These are phyloP conservation scores for Mycosphaerella sp. DNA, from an alignment of 2,329 filamentous ascomycete genomes.

Conservation along the genomic window DNA sequence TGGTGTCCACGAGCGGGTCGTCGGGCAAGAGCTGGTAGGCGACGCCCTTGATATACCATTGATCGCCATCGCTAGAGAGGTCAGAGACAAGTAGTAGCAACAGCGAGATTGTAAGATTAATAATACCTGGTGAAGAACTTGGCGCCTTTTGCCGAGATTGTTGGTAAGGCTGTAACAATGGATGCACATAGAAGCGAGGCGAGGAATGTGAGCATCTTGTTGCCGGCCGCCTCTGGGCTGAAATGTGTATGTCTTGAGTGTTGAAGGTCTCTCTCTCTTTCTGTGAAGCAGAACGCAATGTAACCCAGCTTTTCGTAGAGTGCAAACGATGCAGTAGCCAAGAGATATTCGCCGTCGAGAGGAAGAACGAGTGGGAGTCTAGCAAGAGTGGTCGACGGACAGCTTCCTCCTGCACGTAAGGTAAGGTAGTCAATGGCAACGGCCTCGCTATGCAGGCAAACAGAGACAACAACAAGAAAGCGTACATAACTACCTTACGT, in stretches of 20 bases:
- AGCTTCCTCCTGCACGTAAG: not conserved
- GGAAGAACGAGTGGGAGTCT: no score
- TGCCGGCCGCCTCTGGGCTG: not conserved
- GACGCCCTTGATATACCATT: conserved; percentile 69
- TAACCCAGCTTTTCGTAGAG: no score
- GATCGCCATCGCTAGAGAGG: conserved; percentile 55
- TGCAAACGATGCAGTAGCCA: not conserved
- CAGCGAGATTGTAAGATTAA: no score
- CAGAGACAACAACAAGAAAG: not conserved
- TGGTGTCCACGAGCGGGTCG: conserved; percentile 69
- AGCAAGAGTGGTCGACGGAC: no score
- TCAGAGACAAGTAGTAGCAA: conserved; percentile 31
- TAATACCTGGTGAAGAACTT: conserved; percentile 47
- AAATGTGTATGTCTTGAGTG: not conserved
- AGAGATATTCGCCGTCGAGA: not conserved
- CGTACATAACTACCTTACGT: no score
- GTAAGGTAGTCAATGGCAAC: not conserved
- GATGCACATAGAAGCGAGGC: conserved; percentile 21
- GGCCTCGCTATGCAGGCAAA: not conserved
- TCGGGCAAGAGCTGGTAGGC: conserved; percentile 50
- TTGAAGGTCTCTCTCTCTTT: not conserved
- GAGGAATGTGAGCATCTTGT: conserved; percentile 13
- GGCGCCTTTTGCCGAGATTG: conserved; percentile 60
- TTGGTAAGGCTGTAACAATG: conserved; percentile 45
- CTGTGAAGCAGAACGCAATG: no score